phyloP scores from a whole-genome alignment of 2,329 filamentous ascomycete genomes.

The Aspergillus brasiliensis region DNA sequence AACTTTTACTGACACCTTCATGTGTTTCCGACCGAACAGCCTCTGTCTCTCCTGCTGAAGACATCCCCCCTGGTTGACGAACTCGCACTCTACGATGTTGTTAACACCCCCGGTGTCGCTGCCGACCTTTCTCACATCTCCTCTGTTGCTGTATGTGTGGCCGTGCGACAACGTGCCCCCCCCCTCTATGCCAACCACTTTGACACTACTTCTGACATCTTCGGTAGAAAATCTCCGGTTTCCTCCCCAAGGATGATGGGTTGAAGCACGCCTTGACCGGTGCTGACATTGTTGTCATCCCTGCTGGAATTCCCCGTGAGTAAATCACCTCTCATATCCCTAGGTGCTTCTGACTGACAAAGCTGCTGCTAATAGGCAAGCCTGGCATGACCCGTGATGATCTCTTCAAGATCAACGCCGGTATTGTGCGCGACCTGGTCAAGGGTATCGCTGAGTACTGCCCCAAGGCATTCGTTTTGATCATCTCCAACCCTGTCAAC shows the following conservation, averaged over 20 bases:
- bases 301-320: constrained; percentile 95
- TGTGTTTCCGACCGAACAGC: constrained; percentile 56
- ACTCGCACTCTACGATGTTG: constrained; percentile 97
- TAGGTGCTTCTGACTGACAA: constrained; percentile 22
- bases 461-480: constrained; percentile 90
- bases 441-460: constrained; percentile 83
- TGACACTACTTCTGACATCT: constrained; percentile 5
- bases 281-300: constrained; percentile 95
- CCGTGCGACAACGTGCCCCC: neutral
- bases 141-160: constrained; percentile 70
- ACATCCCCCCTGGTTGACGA: constrained; percentile 83
- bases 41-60: constrained; percentile 95
- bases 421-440: constrained; percentile 92
- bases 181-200: neutral
- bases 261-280: constrained; percentile 86
- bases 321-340: constrained; percentile 21
- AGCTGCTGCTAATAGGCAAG: constrained; percentile 66
- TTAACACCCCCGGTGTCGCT: constrained; percentile 95
- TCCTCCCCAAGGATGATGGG: constrained; percentile 81
- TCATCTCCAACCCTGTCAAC: constrained; percentile 99
- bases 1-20: constrained; percentile 3
- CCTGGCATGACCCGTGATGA: constrained; percentile 99
- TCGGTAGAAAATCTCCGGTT: constrained; percentile 79
- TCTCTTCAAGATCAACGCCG: constrained; percentile 99
- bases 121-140: constrained; percentile 98